phyloP scores from a whole-genome alignment of 345 rosid species.

The Eucalyptus guilfoylei region DNA sequence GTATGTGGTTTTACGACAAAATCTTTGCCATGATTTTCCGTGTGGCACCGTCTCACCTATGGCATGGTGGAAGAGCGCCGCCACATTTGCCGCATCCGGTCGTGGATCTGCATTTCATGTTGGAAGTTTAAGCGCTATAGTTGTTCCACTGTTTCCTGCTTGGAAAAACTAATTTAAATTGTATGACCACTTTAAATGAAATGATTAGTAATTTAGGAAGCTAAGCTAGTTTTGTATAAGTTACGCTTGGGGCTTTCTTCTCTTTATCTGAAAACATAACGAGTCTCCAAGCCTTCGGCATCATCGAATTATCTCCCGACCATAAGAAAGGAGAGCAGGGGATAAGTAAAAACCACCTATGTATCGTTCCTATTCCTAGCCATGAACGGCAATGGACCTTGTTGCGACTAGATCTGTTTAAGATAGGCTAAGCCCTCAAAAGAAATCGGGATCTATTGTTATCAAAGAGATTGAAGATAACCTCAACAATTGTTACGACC shows the following conservation, averaged over 20 bases:
- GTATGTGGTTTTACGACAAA: background rate
- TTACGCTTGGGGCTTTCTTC: background rate
- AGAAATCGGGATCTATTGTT: background rate
- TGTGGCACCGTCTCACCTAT: background rate
- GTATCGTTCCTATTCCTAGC: background rate
- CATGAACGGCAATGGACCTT: background rate
- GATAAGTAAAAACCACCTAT: background rate
- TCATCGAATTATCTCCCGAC: background rate
- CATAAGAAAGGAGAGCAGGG: background rate
- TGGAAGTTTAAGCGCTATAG: background rate
- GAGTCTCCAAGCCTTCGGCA: background rate
- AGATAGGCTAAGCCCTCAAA: background rate
- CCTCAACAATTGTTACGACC: background rate
- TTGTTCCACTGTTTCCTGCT: background rate
- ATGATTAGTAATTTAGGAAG: background rate
- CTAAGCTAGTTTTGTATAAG: background rate
- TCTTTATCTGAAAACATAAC: background rate
- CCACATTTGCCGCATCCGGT: accelerated
- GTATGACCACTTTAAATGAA: background rate
- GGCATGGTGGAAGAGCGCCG: background rate
- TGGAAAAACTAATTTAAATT: too few relatives aligned
- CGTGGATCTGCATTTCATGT: background rate
- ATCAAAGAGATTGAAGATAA: background rate
- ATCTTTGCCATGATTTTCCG: background rate
- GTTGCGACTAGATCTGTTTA: background rate